Evolutionary conservation across 805 yeast genomes (phyloP).

Genomic region (Sugiyamaella qingdaonensis): DNA sequence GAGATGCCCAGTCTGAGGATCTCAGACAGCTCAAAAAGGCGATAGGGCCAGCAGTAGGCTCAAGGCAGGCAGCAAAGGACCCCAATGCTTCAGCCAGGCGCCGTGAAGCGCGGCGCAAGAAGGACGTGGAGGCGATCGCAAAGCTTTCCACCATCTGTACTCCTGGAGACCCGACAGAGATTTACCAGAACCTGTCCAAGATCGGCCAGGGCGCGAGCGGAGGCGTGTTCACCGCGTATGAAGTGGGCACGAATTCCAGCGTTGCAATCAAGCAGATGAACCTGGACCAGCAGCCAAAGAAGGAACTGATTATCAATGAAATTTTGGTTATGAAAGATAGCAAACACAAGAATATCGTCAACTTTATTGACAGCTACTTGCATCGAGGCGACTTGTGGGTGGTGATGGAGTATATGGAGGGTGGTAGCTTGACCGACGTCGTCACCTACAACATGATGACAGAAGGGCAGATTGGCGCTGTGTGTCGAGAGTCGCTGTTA

Average conservation of each 20-base stretch:
- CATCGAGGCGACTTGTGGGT: constrained; percentile 88
- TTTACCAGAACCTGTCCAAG: constrained; percentile 52
- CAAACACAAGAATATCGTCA: constrained; percentile 91
- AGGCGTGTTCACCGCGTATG: constrained; percentile 78
- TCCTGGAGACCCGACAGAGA: constrained; percentile 73
- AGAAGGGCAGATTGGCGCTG: constrained; percentile 88
- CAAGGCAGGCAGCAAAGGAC: constrained; percentile 20
- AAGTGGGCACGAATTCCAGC: constrained; percentile 53
- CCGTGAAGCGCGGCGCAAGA: constrained; percentile 71
- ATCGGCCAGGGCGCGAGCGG: constrained; percentile 98
- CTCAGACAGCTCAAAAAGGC: constrained; percentile 27
- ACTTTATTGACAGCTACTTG: constrained; percentile 85
- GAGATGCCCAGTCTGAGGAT: constrained; percentile 23
- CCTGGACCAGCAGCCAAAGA: constrained; percentile 82
- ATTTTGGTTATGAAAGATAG: constrained; percentile 95
- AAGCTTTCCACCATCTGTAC: constrained; percentile 74
- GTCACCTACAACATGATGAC: constrained; percentile 80
- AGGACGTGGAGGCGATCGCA: constrained; percentile 66
- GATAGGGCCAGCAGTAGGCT: constrained; percentile 25
- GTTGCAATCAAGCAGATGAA: constrained; percentile 98
- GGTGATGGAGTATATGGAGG: constrained; percentile 99
- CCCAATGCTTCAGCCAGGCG: constrained; percentile 36
- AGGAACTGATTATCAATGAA: constrained; percentile 92
- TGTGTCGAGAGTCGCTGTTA: constrained; percentile 83
- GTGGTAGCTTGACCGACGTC: constrained; percentile 94